Percentiles rank a stretch among this genome's conserved stretches.
Conservation (phyloP, 495 filamentous ascomycete genomes). For the Pseudoneurospora amorphoporcata region DNA sequence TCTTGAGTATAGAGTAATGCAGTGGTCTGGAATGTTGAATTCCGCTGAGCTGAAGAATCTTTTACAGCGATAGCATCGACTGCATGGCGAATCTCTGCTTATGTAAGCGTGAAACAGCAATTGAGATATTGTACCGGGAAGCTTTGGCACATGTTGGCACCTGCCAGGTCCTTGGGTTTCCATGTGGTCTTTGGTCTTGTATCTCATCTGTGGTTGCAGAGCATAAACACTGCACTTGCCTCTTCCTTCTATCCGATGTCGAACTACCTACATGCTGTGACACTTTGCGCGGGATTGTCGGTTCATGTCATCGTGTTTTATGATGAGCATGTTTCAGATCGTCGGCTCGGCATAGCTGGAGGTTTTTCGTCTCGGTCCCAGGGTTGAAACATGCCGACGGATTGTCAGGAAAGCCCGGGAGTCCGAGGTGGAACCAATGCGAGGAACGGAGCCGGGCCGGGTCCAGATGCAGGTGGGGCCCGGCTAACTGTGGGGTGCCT, state of each 20-base stretch:
- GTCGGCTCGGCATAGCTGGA: not conserved
- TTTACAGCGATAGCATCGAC: not conserved
- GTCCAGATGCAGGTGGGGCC: not conserved
- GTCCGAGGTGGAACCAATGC: not conserved
- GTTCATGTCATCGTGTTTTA: not conserved
- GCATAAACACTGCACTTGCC: no score
- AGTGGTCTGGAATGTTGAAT: not conserved
- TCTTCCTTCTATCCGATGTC: no score
- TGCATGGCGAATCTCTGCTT: not conserved
- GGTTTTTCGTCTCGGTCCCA: not conserved
- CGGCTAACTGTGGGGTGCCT: not conserved
- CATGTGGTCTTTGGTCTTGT: no score
- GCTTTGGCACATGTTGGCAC: not conserved
- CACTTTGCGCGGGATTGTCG: not conserved
- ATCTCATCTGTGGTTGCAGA: no score
- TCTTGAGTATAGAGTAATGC: not conserved
- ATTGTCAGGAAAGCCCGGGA: not conserved
- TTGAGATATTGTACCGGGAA: not conserved
- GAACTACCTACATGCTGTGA: no score
- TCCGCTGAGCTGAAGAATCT: not conserved
- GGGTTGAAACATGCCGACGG: not conserved
- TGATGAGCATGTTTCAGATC: not conserved
- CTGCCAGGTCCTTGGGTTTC: no score
- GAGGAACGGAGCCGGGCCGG: not conserved
- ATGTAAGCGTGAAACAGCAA: not conserved